phyloP scores from a whole-genome alignment of 2,329 filamentous ascomycete genomes.

The Pseudogymnoascus sp. region DNA sequence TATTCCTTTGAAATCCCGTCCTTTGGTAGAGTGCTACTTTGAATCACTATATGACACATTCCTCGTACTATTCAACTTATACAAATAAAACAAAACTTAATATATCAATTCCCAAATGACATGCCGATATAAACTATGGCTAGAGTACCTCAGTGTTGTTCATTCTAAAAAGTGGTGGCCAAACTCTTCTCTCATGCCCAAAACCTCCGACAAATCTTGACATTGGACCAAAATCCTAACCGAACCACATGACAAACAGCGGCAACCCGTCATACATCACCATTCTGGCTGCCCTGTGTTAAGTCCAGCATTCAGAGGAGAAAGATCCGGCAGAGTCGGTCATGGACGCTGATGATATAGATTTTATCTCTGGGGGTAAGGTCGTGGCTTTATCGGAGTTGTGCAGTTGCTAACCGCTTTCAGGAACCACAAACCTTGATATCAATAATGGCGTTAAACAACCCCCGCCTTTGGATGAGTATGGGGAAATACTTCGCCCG shows the following conservation, averaged over 20 bases:
- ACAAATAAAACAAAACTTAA: not conserved
- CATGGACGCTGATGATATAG: slow-evolving; percentile 21
- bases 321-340: slow-evolving; percentile 14
- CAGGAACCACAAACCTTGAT: slow-evolving; percentile 23
- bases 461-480: slow-evolving; percentile 18
- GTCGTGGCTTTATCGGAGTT: not conserved
- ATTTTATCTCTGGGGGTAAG: slow-evolving; percentile 21
- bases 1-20: not conserved
- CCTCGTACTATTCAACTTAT: not conserved
- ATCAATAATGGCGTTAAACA: slow-evolving; percentile 21
- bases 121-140: not conserved
- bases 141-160: not conserved
- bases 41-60: not conserved
- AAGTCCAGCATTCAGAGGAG: not conserved
- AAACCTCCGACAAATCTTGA: slow-evolving; percentile 2
- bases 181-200: not conserved
- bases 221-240: slow-evolving; percentile 7
- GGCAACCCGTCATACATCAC: not conserved
- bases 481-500: slow-evolving; percentile 22
- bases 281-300: not conserved
- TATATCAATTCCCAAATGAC: not conserved
- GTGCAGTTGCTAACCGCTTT: slow-evolving; percentile 14
- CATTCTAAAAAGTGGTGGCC: slow-evolving; percentile 1
- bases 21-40: not conserved
- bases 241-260: slow-evolving; percentile 8